phyloP scores from a whole-genome alignment of 2,329 filamentous ascomycete genomes.

The Dactylonectria macrodidyma region DNA sequence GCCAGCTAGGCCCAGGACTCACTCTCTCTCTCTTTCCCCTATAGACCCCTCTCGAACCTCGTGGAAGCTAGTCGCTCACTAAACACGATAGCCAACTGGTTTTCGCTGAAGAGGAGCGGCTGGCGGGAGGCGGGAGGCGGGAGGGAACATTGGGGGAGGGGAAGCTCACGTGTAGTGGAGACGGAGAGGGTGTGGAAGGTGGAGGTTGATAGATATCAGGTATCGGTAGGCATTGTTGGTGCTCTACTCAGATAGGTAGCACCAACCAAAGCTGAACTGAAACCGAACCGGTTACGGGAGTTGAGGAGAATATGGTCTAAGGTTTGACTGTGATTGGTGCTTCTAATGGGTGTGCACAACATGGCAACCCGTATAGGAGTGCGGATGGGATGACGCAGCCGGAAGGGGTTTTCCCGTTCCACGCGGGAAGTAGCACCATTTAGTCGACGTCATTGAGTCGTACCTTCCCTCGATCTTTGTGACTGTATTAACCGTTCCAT shows the following conservation, averaged over 20 bases:
- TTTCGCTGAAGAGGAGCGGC: neutral
- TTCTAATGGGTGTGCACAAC: neutral
- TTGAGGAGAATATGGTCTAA: neutral
- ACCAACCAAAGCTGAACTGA: neutral
- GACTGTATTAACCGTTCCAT: neutral
- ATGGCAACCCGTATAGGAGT: neutral
- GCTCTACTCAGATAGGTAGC: neutral
- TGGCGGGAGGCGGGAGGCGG: neutral
- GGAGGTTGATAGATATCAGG: neutral
- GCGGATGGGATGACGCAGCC: neutral
- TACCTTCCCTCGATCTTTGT: neutral
- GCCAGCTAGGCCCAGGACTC: neutral
- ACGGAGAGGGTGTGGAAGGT: neutral
- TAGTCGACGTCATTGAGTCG: conserved; percentile 8
- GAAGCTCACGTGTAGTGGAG: neutral
- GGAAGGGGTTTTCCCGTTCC: neutral
- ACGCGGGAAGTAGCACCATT: neutral
- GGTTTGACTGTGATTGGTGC: neutral
- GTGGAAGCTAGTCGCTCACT: neutral
- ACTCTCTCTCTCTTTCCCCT: neutral
- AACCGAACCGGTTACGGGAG: neutral
- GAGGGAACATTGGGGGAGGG: neutral
- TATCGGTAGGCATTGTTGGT: neutral
- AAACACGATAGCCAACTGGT: neutral
- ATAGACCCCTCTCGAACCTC: neutral